A percentile compares a stretch with the other conserved stretches of the same genome.
These are phyloP conservation scores for Lathyrus tuberosus DNA, from an alignment of 306 rosid species.

Conservation along the genomic window DNA sequence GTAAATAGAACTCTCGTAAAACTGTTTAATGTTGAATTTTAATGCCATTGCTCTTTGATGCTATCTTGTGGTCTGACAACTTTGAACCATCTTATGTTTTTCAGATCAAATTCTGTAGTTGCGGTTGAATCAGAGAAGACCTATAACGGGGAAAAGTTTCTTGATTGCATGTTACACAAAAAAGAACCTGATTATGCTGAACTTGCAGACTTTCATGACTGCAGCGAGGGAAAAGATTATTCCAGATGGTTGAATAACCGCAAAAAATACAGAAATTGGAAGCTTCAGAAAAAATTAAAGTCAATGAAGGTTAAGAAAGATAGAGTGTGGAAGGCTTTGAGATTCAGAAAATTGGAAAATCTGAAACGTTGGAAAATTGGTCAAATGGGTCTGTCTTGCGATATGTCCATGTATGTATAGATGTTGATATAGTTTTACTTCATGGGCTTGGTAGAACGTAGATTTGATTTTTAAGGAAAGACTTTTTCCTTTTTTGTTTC, in stretches of 20 bases:
- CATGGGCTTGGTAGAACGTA: background rate
- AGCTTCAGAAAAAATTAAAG: slow-evolving; percentile 39
- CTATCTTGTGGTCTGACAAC: slow-evolving; percentile 21
- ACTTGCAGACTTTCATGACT: slow-evolving; percentile 65
- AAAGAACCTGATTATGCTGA: slow-evolving; percentile 51
- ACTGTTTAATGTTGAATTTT: slow-evolving; percentile 24
- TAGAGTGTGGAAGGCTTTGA: slow-evolving; percentile 44
- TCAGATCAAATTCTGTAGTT: slow-evolving; percentile 32
- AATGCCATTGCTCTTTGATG: slow-evolving; percentile 12
- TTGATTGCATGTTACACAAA: slow-evolving; percentile 49
- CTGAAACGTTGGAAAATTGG: background rate
- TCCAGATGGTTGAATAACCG: slow-evolving; percentile 58
- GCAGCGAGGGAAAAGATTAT: slow-evolving; percentile 65
- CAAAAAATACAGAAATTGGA: slow-evolving; percentile 48
- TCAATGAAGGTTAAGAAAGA: slow-evolving; percentile 57
- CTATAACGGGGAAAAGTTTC: slow-evolving; percentile 56
- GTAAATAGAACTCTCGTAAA: no score
- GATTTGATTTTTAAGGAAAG: background rate
- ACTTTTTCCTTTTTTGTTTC: background rate
- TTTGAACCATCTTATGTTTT: slow-evolving; percentile 21
- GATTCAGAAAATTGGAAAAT: slow-evolving; percentile 32
- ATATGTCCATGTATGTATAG: slow-evolving; percentile 22
- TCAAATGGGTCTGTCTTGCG: background rate
- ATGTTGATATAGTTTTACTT: background rate
- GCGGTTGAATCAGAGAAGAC: slow-evolving; percentile 54